Evolutionary conservation across 2,329 filamentous ascomycete species (phyloP).

Genomic region (Botrytis aclada): DNA sequence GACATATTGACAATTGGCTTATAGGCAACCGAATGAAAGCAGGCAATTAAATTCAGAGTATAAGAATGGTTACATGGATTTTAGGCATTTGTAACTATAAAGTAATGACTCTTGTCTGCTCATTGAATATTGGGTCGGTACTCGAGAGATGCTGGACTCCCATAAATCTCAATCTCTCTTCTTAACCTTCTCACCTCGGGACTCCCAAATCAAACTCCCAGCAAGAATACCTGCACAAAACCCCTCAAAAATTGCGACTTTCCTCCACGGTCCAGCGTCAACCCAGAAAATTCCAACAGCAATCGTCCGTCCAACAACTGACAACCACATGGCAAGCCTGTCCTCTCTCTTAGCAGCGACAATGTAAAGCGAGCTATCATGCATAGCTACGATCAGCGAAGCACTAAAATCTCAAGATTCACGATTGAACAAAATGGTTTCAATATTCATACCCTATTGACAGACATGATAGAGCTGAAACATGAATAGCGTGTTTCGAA

Average conservation of each 20-base stretch:
- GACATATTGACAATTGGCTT: background rate
- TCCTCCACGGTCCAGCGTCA: slow-evolving; percentile 4
- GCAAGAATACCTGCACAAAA: slow-evolving; percentile 5
- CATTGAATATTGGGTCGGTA: too few relatives aligned
- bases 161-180: background rate
- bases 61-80: too few relatives aligned
- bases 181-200: background rate
- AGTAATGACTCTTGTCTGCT: too few relatives aligned
- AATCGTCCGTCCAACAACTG: background rate
- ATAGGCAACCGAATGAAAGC: background rate
- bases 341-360: slow-evolving; percentile 6
- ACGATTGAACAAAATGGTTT: background rate
- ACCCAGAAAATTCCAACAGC: slow-evolving; percentile 1
- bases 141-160: too few relatives aligned
- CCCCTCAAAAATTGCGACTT: slow-evolving; percentile 5
- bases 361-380: slow-evolving; percentile 4
- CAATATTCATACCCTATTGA: slow-evolving; percentile 1
- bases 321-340: slow-evolving; percentile 7
- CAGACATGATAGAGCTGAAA: slow-evolving; percentile 3
- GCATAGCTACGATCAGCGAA: background rate
- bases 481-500: slow-evolving; percentile 9
- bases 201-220: slow-evolving; percentile 10
- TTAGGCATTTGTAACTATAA: too few relatives aligned
- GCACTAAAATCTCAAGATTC: background rate
- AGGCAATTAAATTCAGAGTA: too few relatives aligned